Conservation (phyloP, 176 grass and related monocot species). For the Aegilops umbellulata region DNA sequence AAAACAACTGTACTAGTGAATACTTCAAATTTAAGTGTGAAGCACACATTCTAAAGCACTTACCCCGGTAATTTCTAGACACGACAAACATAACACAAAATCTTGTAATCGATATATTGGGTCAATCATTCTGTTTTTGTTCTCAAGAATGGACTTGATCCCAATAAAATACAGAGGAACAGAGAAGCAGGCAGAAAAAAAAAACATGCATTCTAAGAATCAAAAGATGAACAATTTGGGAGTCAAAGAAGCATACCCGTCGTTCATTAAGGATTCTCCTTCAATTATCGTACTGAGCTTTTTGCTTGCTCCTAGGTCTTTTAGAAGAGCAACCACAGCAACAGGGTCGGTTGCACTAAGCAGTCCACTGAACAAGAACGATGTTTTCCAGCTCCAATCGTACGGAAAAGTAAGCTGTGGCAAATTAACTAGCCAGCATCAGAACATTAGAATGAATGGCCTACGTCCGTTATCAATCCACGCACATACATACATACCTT, state of each 20-base stretch:
- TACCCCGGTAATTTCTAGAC: background rate
- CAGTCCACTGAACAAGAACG: slow-evolving; percentile 79
- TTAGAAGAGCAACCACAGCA: slow-evolving; percentile 86
- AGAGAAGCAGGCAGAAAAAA: background rate
- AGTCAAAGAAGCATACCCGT: slow-evolving; percentile 52
- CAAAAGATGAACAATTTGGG: background rate
- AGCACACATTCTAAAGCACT: background rate
- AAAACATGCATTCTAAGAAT: background rate
- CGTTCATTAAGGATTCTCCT: slow-evolving; percentile 94
- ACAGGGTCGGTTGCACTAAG: slow-evolving; percentile 97
- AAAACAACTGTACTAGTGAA: background rate
- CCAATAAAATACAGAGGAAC: background rate
- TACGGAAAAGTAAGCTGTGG: slow-evolving; percentile 78
- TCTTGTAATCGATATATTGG: background rate
- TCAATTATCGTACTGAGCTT: slow-evolving; percentile 94
- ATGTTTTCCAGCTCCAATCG: slow-evolving; percentile 93
- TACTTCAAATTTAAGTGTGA: background rate
- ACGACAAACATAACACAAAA: background rate
- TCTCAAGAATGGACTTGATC: background rate
- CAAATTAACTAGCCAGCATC: slow-evolving; percentile 16
- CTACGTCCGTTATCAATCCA: background rate
- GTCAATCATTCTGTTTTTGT: background rate
- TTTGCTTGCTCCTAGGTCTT: slow-evolving; percentile 93
- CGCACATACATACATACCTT: slow-evolving; percentile 54
- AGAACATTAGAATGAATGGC: background rate